These are phyloP conservation scores for Rhizomucor pusillus DNA, from an alignment of 371 early-diverging fungal genomes.

Conservation along the genomic window DNA sequence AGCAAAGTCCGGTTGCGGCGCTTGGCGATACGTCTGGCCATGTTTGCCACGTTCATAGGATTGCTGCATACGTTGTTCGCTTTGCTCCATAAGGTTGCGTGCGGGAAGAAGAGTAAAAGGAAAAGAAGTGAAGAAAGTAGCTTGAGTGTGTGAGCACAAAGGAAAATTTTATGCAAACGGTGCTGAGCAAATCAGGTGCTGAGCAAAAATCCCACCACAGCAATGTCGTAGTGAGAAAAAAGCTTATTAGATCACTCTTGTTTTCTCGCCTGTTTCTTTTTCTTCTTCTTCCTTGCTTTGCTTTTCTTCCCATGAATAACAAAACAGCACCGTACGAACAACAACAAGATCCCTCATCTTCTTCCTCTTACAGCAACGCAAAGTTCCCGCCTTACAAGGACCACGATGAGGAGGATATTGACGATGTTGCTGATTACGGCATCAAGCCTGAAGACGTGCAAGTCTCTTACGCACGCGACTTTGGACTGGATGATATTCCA, in stretches of 20 bases:
- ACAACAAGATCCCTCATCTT: too few species aligned
- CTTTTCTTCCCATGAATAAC: conserved; percentile 4
- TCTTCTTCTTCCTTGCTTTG: conserved; percentile 6
- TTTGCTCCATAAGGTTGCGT: too few species aligned
- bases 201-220: too few species aligned
- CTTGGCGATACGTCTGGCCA: too few species aligned
- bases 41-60: too few species aligned
- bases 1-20: conserved; percentile 25
- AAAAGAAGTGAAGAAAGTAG: conserved; percentile 7
- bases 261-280: conserved; percentile 11
- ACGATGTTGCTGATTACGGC: conserved; percentile 13
- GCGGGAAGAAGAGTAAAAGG: not conserved
- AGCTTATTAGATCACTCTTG: too few species aligned
- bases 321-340: not conserved
- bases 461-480: conserved; percentile 30
- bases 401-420: conserved; percentile 13
- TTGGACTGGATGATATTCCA: conserved; percentile 20
- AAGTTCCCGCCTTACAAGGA: conserved; percentile 7
- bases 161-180: too few species aligned
- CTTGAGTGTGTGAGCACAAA: too few species aligned
- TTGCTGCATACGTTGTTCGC: too few species aligned
- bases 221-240: too few species aligned
- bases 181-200: conserved; percentile 20
- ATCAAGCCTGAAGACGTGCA: conserved; percentile 30
- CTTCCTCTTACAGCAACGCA: too few species aligned